These are phyloP conservation scores for Eugenia klotzschiana DNA, from an alignment of 441 rosid genomes.

Conservation along the genomic window DNA sequence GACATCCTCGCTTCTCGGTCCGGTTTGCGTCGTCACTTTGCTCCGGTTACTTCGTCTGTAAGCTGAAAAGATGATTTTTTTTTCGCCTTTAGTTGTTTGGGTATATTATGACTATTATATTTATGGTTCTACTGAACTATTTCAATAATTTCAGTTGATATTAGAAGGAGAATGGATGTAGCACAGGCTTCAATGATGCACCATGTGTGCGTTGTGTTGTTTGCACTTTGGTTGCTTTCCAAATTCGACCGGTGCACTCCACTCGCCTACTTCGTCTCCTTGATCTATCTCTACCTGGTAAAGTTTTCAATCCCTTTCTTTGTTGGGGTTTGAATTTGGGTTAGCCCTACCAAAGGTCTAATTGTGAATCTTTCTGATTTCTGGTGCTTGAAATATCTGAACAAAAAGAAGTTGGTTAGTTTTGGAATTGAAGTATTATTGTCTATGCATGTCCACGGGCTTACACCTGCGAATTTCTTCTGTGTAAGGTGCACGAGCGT, in stretches of 20 bases:
- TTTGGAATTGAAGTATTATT: neutral
- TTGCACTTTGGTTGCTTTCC: constrained; percentile 8
- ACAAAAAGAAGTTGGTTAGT: neutral
- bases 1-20: neutral
- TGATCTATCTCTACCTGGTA: constrained; percentile 64
- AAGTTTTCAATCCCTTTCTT: neutral
- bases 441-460: neutral
- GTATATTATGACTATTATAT: neutral
- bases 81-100: neutral
- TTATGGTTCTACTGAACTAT: neutral
- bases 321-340: neutral
- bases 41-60: neutral
- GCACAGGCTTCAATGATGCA: constrained; percentile 11
- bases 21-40: neutral
- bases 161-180: constrained; percentile 1
- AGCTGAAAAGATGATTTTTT: neutral
- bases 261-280: constrained; percentile 3
- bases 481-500: neutral
- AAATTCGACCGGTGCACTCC: constrained; percentile 1
- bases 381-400: neutral
- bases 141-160: neutral
- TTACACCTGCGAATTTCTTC: neutral
- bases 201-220: constrained; percentile 11
- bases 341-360: neutral
- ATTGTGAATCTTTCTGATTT: neutral